Conservation (phyloP, 345 rosid genomes). For the Sisymbrium irio region DNA sequence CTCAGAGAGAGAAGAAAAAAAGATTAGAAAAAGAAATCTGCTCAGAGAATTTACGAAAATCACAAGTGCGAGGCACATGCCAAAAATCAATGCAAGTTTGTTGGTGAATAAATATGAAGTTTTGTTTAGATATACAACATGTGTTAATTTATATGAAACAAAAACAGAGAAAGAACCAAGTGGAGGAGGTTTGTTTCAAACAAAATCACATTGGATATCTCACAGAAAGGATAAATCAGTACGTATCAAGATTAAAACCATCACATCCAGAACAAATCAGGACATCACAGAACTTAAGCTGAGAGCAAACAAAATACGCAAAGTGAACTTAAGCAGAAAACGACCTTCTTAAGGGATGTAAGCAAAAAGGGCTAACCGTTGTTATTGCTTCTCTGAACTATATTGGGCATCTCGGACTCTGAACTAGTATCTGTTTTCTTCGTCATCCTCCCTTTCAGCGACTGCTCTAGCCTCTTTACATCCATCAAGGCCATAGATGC, state of each 20-base stretch:
- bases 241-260: too few relatives aligned
- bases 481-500: conserved; percentile 5
- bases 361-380: background rate
- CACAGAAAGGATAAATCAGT: too few relatives aligned
- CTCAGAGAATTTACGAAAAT: background rate
- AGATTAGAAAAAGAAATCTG: background rate
- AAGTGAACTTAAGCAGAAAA: too few relatives aligned
- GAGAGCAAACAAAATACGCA: too few relatives aligned
- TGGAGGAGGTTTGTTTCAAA: too few relatives aligned
- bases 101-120: background rate
- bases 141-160: too few relatives aligned
- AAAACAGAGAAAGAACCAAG: too few relatives aligned
- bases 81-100: background rate
- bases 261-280: too few relatives aligned
- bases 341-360: background rate
- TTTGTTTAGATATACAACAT: background rate
- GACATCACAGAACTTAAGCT: too few relatives aligned
- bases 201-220: too few relatives aligned
- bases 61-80: background rate
- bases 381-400: background rate
- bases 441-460: background rate
- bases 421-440: background rate
- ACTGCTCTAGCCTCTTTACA: conserved; percentile 3
- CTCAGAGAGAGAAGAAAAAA: background rate
- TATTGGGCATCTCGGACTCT: too few relatives aligned